Evolutionary conservation across 139 green algal genomes (phyloP).

Genomic region (Closterium sp.): DNA sequence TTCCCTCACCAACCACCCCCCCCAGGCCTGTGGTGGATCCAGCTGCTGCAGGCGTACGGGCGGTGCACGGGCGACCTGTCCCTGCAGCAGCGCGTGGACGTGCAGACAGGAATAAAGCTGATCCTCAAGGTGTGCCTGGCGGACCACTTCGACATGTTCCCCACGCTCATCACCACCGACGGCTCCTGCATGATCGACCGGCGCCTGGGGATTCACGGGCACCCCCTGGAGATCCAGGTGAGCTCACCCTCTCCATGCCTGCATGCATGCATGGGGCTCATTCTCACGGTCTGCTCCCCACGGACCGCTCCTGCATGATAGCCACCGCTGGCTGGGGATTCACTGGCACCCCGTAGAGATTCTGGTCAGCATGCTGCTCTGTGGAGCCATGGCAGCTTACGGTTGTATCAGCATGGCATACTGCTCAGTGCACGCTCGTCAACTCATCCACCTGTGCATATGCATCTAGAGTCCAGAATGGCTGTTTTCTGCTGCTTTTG

Average conservation of each 20-base stretch:
- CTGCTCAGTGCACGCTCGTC: background rate
- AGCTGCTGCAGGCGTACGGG: constrained; percentile 34
- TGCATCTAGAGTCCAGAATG: no score
- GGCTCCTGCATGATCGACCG: constrained; percentile 52
- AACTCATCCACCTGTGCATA: background rate
- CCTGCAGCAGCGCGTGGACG: constrained; percentile 23
- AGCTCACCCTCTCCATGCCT: no score
- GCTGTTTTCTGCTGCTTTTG: no score
- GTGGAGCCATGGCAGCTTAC: no score
- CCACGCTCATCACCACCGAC: constrained; percentile 43
- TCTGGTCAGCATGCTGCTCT: no score
- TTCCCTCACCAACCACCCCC: background rate
- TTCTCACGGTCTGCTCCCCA: background rate
- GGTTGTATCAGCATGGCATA: no score
- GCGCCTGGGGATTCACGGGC: constrained; percentile 38
- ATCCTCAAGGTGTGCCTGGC: constrained; percentile 48
- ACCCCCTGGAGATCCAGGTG: constrained; percentile 50
- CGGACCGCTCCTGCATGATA: constrained; percentile 50
- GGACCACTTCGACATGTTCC: constrained; percentile 52
- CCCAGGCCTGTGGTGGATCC: constrained; percentile 49
- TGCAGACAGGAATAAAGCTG: constrained; percentile 47
- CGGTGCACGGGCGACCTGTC: constrained; percentile 23
- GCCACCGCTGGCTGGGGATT: constrained; percentile 39
- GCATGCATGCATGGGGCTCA: no score
- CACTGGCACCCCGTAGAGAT: constrained; percentile 47